phyloP scores from a whole-genome alignment of 371 early-diverging fungal species.

The Homolaphlyctis polyrhiza region DNA sequence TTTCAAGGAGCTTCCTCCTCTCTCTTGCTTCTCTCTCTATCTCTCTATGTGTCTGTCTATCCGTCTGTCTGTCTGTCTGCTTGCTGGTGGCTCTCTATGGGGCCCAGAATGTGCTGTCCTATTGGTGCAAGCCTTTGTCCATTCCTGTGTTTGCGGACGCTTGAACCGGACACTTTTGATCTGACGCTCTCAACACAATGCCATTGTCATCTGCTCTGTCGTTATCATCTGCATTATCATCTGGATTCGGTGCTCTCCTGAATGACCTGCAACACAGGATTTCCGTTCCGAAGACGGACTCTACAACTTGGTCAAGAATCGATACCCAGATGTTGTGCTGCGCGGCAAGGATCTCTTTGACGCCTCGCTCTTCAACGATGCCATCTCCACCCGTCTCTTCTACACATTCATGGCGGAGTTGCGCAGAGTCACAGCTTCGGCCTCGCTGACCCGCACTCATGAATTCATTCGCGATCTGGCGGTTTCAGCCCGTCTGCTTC shows the following conservation, averaged over 20 bases:
- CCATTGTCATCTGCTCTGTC: not conserved
- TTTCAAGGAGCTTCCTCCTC: no score
- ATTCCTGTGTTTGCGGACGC: no score
- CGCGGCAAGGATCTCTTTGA: slow-evolving; percentile 96
- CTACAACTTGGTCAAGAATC: slow-evolving; percentile 68
- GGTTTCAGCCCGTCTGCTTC: slow-evolving; percentile 63
- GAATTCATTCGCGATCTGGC: slow-evolving; percentile 72
- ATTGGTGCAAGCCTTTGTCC: no score
- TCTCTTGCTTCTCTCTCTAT: not conserved
- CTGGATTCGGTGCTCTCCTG: not conserved
- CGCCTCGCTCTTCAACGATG: slow-evolving; percentile 77
- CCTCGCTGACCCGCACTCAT: slow-evolving; percentile 85
- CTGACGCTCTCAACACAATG: no score
- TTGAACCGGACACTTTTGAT: no score
- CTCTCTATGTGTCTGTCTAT: not conserved
- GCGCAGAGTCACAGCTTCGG: slow-evolving; percentile 62
- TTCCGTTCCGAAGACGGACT: slow-evolving; percentile 42
- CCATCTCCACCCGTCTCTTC: slow-evolving; percentile 73
- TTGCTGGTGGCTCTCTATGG: no score
- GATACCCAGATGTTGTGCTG: slow-evolving; percentile 66
- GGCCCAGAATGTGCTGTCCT: no score
- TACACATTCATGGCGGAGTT: slow-evolving; percentile 93
- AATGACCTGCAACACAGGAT: no score
- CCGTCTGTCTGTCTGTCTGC: not conserved
- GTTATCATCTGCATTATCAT: not conserved